Percentiles rank a stretch among this genome's conserved stretches.
These are phyloP conservation scores for Pythium rishiriense DNA, from an alignment of 352 stramenopile species.

Conservation along the genomic window DNA sequence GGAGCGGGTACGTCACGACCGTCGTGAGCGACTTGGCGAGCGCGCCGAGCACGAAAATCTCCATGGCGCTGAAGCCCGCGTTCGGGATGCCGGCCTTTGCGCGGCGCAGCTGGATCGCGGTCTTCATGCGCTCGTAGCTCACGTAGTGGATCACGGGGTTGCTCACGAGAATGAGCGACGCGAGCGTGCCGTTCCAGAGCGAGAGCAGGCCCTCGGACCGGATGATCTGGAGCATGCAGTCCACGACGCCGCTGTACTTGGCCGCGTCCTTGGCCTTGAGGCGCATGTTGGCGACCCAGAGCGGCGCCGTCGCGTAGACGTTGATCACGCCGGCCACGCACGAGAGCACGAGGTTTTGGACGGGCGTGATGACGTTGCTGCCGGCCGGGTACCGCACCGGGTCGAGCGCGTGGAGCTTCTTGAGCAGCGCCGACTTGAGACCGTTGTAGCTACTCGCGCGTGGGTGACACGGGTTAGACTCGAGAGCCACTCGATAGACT, in stretches of 20 bases:
- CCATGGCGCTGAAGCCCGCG: conserved; percentile 54
- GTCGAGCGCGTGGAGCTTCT: conserved; percentile 46
- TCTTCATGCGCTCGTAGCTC: conserved; percentile 93
- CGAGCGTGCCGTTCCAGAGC: conserved; percentile 91
- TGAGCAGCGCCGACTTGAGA: conserved; percentile 61
- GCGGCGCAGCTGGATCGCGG: conserved; percentile 41
- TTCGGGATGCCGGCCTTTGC: conserved; percentile 29
- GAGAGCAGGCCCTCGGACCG: conserved; percentile 75
- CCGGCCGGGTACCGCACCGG: conserved; percentile 31
- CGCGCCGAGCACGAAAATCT: conserved; percentile 92
- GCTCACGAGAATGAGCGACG: conserved; percentile 92
- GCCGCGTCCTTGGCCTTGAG: conserved; percentile 86
- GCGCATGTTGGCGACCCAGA: conserved; percentile 94
- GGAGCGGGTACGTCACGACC: conserved; percentile 92
- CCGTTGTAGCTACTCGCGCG: conserved; percentile 55
- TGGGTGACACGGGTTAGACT: not conserved
- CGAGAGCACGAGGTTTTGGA: conserved; percentile 61
- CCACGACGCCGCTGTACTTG: conserved; percentile 55
- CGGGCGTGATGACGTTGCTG: conserved; percentile 42
- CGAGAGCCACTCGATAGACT: not conserved
- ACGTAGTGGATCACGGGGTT: conserved; percentile 97
- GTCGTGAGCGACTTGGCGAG: conserved; percentile 93
- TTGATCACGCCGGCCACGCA: conserved; percentile 89
- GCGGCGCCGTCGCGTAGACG: conserved; percentile 75
- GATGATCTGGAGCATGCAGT: conserved; percentile 59